Conservation (phyloP, 768 basidiomycete genomes). For the Harrya chromipes region DNA sequence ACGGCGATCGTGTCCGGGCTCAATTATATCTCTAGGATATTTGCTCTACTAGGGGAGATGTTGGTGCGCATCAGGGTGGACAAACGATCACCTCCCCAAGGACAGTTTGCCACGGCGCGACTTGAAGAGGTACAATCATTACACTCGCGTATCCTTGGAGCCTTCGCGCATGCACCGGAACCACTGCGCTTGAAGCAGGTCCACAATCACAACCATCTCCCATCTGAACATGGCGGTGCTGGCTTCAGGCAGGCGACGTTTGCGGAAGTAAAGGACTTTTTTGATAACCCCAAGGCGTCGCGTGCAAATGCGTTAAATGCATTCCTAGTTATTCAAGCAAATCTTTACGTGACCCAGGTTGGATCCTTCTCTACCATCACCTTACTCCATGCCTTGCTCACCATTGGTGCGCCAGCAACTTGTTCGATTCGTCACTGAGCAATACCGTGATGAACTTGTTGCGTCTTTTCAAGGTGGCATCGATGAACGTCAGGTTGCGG, state of each 20-base stretch:
- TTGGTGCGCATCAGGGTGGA: slow-evolving; percentile 84
- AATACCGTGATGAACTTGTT: slow-evolving; percentile 85
- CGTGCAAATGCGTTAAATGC: slow-evolving; percentile 84
- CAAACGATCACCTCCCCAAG: slow-evolving; percentile 81
- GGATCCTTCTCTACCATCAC: slow-evolving; percentile 11
- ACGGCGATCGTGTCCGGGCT: slow-evolving; percentile 84
- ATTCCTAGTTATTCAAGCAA: slow-evolving; percentile 90
- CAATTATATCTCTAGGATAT: slow-evolving; percentile 84
- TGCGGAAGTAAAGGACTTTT: slow-evolving; percentile 86
- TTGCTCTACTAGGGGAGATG: slow-evolving; percentile 82
- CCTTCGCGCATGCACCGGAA: slow-evolving; percentile 74
- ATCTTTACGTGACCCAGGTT: slow-evolving; percentile 92
- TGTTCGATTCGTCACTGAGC: slow-evolving; percentile 88
- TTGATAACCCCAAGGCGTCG: slow-evolving; percentile 86
- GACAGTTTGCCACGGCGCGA: slow-evolving; percentile 79
- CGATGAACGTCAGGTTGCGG: slow-evolving; percentile 61
- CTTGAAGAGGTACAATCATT: slow-evolving; percentile 83
- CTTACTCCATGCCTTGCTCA: not conserved
- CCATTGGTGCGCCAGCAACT: slow-evolving; percentile 62
- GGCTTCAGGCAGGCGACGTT: slow-evolving; percentile 82
- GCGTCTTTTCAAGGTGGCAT: slow-evolving; percentile 61
- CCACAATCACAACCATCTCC: slow-evolving; percentile 45
- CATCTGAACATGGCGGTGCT: slow-evolving; percentile 62
- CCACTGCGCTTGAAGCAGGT: slow-evolving; percentile 65
- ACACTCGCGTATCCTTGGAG: slow-evolving; percentile 70